Conservation (phyloP, 2,329 filamentous ascomycete species). For the Fusarium praegraminearum region DNA sequence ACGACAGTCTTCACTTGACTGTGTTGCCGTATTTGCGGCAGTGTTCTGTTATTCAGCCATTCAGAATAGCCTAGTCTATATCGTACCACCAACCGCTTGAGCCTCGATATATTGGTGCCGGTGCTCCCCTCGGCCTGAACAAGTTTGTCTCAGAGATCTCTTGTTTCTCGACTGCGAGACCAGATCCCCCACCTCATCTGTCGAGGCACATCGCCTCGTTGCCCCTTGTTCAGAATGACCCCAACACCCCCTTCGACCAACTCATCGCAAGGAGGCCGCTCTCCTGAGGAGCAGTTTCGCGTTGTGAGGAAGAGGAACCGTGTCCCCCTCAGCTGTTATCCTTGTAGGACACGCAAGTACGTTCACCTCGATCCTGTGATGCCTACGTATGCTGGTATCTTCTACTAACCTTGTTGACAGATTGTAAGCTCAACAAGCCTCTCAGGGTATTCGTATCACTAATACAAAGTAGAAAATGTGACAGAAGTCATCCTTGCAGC, state of each 20-base stretch:
- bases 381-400: background rate
- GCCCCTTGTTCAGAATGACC: conserved; percentile 66
- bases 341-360: conserved; percentile 93
- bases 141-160: conserved; percentile 26
- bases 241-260: conserved; percentile 83
- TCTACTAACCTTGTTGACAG: conserved; percentile 54
- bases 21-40: conserved; percentile 26
- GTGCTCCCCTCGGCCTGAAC: conserved; percentile 34
- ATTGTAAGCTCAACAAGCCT: conserved; percentile 48
- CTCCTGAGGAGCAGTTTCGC: conserved; percentile 86
- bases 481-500: conserved; percentile 89
- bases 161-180: conserved; percentile 17
- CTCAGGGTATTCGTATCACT: conserved; percentile 20
- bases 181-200: conserved; percentile 38
- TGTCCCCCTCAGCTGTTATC: conserved; percentile 90
- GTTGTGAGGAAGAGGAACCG: conserved; percentile 93
- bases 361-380: conserved; percentile 50
- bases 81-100: conserved; percentile 14
- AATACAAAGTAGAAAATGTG: conserved; percentile 79
- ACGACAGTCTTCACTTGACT: conserved; percentile 8
- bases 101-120: conserved; percentile 46
- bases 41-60: conserved; percentile 25
- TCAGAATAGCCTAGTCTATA: conserved; percentile 3
- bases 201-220: conserved; percentile 40
- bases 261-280: conserved; percentile 80